Percentiles rank a stretch among this genome's conserved stretches.
These are phyloP conservation scores for Capsicum rhomboideum DNA, from an alignment of 257 asterid genomes.

Conservation along the genomic window DNA sequence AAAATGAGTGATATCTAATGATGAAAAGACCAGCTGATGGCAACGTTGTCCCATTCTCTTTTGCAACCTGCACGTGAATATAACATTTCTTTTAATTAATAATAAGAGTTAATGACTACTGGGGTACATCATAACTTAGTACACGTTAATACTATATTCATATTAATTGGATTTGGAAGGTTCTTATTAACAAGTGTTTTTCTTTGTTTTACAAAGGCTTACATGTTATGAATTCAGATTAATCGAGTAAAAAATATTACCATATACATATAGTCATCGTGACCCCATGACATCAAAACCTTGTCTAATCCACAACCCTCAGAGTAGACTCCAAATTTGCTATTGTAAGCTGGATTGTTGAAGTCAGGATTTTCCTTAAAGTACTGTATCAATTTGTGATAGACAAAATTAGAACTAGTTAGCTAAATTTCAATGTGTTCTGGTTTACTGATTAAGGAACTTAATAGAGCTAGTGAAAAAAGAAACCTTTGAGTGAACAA, in stretches of 20 bases:
- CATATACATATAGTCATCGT: conserved; percentile 88
- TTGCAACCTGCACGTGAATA: conserved; percentile 50
- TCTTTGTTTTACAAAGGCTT: fast-evolving
- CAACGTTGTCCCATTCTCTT: conserved; percentile 57
- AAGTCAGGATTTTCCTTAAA: conserved; percentile 62
- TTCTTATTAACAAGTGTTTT: background rate
- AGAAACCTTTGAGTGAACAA: conserved; percentile 63
- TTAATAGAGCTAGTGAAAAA: background rate
- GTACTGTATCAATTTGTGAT: conserved; percentile 41
- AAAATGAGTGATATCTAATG: conserved; percentile 80
- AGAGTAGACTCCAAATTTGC: conserved; percentile 56
- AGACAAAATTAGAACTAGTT: background rate
- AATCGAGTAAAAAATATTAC: background rate
- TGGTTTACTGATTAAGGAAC: background rate
- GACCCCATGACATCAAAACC: conserved; percentile 92
- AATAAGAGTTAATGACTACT: background rate
- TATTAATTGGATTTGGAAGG: background rate
- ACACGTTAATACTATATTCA: background rate
- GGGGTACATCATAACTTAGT: background rate
- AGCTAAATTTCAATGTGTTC: background rate
- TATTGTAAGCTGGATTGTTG: conserved; percentile 38
- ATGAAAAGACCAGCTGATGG: conserved; percentile 78
- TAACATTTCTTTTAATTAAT: background rate
- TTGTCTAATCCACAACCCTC: conserved; percentile 72
- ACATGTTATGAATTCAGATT: background rate